Base-by-base conservation (phyloP, 306 rosid species). In the Acacia confusa region DNA sequence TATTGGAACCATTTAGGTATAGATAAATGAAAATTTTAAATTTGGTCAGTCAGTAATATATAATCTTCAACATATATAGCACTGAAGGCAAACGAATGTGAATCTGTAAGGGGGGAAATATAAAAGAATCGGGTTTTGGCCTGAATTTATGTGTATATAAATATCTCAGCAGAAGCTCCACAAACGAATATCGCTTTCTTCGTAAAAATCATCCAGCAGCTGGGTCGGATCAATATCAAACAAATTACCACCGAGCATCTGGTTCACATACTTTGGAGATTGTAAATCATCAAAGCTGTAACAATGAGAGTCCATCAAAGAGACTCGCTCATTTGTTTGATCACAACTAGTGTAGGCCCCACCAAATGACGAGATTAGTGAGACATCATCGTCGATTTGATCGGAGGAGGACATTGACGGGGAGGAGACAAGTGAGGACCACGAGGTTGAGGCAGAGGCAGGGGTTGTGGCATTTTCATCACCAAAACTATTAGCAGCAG, bases 131-230 rank as follows among this genome's bases (percentile, higher is more conserved):
- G 28, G 34, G 32, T 47, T 25, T 52, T 81, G 78, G 57, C 61
- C 69, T 67, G 78, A 47, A 68, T 66, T 28, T 2, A 57, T 6
- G 7, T 55, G 4, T 55, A n/a, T 19, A 52, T 52, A 48, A 5
- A n/a, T 55, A 55, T 55, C 77, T 92, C 89, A 94, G 87, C 92
- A 88, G 94, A 93, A 96, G 81, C 88, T 96, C 99, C 99, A 96
- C 87, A 96, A 81, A 45, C 82, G 78, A 84, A 96, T 89, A 60
- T 93, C 97, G 78, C 78, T 86, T 82, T 95, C 99, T 78, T 92
- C 97, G 27, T 88, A 92, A 63, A 79, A 84, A 81, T 93, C 97
- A 82, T 92, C 86, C 16, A 84, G 20, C 77, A 82, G 58, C 63
- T 85, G 70, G 88, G 93, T 60, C 40, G 89, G 79, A 86, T 91